A percentile compares a stretch with the other conserved stretches of the same genome.
Conservation (phyloP, 768 basidiomycete genomes). For the Russula earlei region DNA sequence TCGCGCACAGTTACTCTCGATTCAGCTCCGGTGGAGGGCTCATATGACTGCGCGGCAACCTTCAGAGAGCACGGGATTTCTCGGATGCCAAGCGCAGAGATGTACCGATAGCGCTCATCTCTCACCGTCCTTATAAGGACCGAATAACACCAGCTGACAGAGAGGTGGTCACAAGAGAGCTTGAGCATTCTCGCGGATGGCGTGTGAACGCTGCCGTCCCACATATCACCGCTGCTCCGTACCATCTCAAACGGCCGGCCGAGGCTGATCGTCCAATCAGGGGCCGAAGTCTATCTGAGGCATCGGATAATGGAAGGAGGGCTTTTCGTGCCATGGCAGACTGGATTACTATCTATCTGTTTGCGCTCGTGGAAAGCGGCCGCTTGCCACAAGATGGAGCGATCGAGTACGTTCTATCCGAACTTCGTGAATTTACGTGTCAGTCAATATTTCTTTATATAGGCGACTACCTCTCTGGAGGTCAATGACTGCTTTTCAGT, state of each 20-base stretch:
- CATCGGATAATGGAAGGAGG: slow-evolving; percentile 11
- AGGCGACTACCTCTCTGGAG: slow-evolving; percentile 16
- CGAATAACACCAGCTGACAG: slow-evolving; percentile 1
- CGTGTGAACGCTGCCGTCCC: background rate
- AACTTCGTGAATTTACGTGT: background rate
- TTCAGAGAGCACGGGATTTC: background rate
- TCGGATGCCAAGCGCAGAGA: background rate
- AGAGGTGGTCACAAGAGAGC: slow-evolving; percentile 6
- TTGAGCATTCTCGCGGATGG: background rate
- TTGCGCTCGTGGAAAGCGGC: slow-evolving; percentile 13
- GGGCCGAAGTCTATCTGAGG: slow-evolving; percentile 12
- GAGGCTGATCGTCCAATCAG: slow-evolving; percentile 15
- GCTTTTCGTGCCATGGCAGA: slow-evolving; percentile 13
- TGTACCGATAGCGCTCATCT: background rate
- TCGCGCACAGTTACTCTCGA: background rate
- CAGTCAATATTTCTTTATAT: background rate
- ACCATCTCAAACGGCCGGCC: slow-evolving; percentile 5
- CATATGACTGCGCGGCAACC: slow-evolving; percentile 1
- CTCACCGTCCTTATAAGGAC: slow-evolving; percentile 6
- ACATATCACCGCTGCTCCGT: slow-evolving; percentile 1
- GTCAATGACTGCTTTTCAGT: slow-evolving; percentile 16
- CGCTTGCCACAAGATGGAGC: slow-evolving; percentile 15
- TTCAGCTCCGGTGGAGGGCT: background rate
- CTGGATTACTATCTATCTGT: slow-evolving; percentile 18
- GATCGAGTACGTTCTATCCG: slow-evolving; percentile 12